Base-by-base conservation (phyloP, 2,329 filamentous ascomycete species). In the Alternaria longipes region DNA sequence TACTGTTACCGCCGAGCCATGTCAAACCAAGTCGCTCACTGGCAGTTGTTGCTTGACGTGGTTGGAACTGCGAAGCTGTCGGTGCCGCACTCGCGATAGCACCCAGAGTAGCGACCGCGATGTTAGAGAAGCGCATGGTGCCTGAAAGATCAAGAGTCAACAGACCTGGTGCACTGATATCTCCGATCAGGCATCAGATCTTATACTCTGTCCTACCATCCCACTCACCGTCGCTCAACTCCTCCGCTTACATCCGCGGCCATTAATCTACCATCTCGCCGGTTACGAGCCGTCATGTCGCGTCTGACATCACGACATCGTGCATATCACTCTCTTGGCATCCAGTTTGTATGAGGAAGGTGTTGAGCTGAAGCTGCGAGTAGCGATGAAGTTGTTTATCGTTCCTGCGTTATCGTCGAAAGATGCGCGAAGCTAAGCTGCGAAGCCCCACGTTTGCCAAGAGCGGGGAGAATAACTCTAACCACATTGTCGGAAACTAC, bases 1-100 rank as follows among this genome's bases (percentile, higher is more conserved):
- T 64, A 32, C 65, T 71, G 45, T 72, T 71, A 20, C 62, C 56
- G 32, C 70, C 67, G 1, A 71, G 32, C 70, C 70, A 72, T 46
- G 59, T 59, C 0, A 72, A 44, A 44, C 69, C 67, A 20, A 72
- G 61, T 38, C 70, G 58, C 32, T 72, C 61, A 54, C 70, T 72
- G 3, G 70, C 64, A n/a, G 70, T 70, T 3, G 60, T 50, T 8
- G 51, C 41, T 50, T 59, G 56, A 36, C 63, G 63, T 14, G 20
- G 14, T 53, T 52, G 45, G 8, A 16, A 5, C n/a, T 40, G 55
- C 1, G 28, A 44, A 7, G 42, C 32, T 34, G 56, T 54, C 12
- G 56, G 34, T 30, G 42, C 26, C 12, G 32, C 20, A 12, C 24
- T 30, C 8, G 38, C 41, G 34, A 22, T 6, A 9, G 24, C 16